phyloP scores from a whole-genome alignment of 1,284 basidiomycete species.

The Ganoderma leucocontextum region DNA sequence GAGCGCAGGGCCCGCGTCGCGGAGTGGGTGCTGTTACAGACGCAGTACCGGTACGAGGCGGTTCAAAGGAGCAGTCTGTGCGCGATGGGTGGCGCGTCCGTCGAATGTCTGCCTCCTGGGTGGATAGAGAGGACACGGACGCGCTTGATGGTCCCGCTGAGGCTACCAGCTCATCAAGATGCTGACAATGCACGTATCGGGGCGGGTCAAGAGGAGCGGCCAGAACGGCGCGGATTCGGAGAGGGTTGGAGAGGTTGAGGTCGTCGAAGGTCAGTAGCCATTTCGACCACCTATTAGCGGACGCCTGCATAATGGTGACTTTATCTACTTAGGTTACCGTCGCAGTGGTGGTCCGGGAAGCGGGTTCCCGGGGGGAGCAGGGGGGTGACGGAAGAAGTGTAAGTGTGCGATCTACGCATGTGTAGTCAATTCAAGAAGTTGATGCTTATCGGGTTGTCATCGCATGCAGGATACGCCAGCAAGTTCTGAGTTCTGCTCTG shows the following conservation, averaged over 20 bases:
- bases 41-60: not conserved
- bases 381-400: not conserved
- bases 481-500: not conserved
- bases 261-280: not conserved
- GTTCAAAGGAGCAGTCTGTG: constrained; percentile 1
- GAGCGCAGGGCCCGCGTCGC: not conserved
- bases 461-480: not conserved
- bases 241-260: not conserved
- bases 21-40: constrained; percentile 4
- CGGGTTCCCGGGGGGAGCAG: not conserved
- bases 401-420: not conserved
- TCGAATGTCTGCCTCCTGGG: not conserved
- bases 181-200: not conserved
- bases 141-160: not conserved
- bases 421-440: not conserved
- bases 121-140: not conserved
- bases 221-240: not conserved
- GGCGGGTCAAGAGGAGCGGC: not conserved
- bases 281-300: not conserved
- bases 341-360: not conserved
- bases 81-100: not conserved
- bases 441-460: not conserved
- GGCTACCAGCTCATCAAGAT: not conserved
- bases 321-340: not conserved
- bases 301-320: not conserved